Evolutionary conservation across 768 basidiomycete species (phyloP), one percentile per base, ranked within the genome.

Genomic region (Pulveroboletus sp.): DNA sequence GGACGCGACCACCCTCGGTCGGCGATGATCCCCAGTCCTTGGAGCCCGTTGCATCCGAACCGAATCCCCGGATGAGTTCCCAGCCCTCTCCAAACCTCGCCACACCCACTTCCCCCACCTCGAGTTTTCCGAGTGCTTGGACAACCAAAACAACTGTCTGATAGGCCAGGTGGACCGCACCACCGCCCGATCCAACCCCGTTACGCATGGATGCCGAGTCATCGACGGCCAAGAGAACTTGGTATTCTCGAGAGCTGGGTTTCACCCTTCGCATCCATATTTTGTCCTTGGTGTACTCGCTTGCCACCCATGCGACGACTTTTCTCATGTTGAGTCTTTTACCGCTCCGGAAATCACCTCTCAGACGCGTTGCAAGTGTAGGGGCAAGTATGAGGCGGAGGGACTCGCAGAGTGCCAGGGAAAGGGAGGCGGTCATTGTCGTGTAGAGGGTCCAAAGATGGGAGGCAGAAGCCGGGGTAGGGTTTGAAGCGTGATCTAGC

Each of bases 321-420:
- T 94, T 94, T 67, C 94, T 93, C 95, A 98, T 97, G 69, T 98
- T 98, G 25, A 99, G 79, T 17, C 95, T 80, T 71, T 99, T 99
- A 44, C 97, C 97, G 0, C 91, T 94, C 25, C 94, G 88, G 68
- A 97, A 99, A 73, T 98, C 97, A 33, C 97, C 97, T 69, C 89
- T 87, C 37, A 99, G 76, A 19, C 97, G 81, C 6, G 95, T 97
- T 6, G 97, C 93, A 41, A 89, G 75, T 0, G 95, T 98, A 0
- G 97, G 97, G 54, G 94, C 94, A 32, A 99, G 79, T 65, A 98
- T 95, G 29, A 98, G 86, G 21, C 97, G 89, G 16, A 98, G 81
- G 63, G 97, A 94, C 69, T 98, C 97, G 63, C 94, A 98, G 19
- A 99, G 82, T 2, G 85, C 78, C 59, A 90, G 90, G 2, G 97